Evolutionary conservation across 176 grass and related monocot species (phyloP).

Genomic region (Carex parvula): DNA sequence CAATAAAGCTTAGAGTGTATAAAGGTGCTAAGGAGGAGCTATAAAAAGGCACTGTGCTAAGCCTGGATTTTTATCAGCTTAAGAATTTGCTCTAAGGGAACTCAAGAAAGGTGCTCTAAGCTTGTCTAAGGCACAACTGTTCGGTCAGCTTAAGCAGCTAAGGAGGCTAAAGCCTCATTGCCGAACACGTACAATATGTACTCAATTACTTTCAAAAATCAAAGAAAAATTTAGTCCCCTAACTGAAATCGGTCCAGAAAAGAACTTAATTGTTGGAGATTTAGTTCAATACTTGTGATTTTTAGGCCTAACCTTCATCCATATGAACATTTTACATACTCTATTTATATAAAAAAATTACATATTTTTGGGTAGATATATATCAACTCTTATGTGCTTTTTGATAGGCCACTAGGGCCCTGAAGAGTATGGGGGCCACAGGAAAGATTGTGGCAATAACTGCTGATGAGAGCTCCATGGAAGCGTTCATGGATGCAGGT

Average conservation of each 20-base stretch:
- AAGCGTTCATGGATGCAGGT: neutral
- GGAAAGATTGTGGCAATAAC: constrained; percentile 1
- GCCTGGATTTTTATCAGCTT: no score
- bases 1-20: no score
- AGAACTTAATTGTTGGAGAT: neutral
- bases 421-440: neutral
- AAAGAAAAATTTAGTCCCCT: no score
- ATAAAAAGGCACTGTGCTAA: no score
- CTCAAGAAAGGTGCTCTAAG: no score
- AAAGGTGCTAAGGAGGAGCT: no score
- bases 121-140: no score
- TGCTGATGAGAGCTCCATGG: neutral
- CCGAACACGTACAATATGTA: neutral
- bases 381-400: neutral
- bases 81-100: no score
- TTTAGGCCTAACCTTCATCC: neutral
- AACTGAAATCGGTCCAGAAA: no score
- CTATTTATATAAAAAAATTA: neutral
- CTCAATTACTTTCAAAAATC: neutral
- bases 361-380: neutral
- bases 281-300: neutral
- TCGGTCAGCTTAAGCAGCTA: no score
- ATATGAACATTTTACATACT: neutral
- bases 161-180: no score
- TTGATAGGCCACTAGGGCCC: constrained; percentile 2